A percentile compares a stretch with the other conserved stretches of the same genome.
These are phyloP conservation scores for Sisymbrium altissimum DNA, from an alignment of 345 rosid genomes.

Conservation along the genomic window DNA sequence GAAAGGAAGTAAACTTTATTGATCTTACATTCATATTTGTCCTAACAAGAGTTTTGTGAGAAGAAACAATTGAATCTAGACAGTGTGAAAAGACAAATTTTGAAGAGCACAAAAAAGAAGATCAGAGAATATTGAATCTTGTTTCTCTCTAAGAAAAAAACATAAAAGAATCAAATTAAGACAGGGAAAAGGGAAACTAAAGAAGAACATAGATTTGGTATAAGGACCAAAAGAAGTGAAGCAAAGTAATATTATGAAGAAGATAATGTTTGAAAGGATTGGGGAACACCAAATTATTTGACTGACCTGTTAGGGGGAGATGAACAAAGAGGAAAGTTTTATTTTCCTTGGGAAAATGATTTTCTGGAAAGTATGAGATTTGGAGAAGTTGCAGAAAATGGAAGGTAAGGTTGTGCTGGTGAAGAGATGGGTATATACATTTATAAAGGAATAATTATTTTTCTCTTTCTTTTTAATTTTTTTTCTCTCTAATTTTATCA, in stretches of 20 bases:
- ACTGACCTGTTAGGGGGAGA: conserved; percentile 36
- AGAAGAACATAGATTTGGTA: conserved; percentile 35
- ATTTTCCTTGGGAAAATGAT: conserved; percentile 35
- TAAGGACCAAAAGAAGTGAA: conserved; percentile 39
- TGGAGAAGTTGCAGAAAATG: conserved; percentile 41
- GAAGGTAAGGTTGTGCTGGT: conserved; percentile 37
- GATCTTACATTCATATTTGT: conserved; percentile 11
- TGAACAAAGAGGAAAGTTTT: conserved; percentile 30
- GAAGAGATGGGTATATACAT: conserved; percentile 37
- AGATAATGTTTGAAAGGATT: conserved; percentile 40
- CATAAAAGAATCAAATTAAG: conserved; percentile 8
- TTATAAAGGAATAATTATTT: conserved; percentile 26
- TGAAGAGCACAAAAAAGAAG: conserved; percentile 25
- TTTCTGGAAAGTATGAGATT: conserved; percentile 39
- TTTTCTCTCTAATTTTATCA: neutral
- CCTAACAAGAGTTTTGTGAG: neutral
- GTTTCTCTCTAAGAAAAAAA: conserved; percentile 10
- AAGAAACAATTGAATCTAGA: neutral
- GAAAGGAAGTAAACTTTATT: neutral
- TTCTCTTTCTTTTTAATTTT: neutral
- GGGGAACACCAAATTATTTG: conserved; percentile 31
- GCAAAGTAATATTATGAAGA: conserved; percentile 32
- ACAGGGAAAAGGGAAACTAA: conserved; percentile 11
- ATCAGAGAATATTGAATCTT: conserved; percentile 11
- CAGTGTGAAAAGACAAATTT: neutral